These are phyloP conservation scores for Aristolochia californica DNA, from an alignment of 164 flowering plant species.

Conservation along the genomic window DNA sequence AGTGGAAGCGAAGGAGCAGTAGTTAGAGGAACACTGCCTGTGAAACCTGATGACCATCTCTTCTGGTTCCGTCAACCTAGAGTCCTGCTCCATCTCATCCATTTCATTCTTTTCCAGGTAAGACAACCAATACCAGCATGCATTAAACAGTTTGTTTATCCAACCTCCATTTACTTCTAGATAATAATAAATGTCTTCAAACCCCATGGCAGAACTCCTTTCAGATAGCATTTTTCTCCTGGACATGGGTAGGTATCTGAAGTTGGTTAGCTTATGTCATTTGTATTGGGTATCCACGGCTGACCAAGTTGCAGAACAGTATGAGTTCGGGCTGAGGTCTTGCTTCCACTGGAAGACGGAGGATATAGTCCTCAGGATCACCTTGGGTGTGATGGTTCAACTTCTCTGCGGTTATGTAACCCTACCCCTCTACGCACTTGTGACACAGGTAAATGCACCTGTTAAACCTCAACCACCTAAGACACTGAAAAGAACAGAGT, in stretches of 20 bases:
- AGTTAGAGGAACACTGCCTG: conserved; percentile 44
- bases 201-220: conserved; percentile 59
- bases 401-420: conserved; percentile 62
- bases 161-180: no score
- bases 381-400: conserved; percentile 43
- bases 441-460: conserved; percentile 42
- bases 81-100: conserved; percentile 42
- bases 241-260: conserved; percentile 48
- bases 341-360: conserved; percentile 43
- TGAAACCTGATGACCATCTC: conserved; percentile 42
- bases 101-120: conserved; percentile 55
- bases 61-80: conserved; percentile 58
- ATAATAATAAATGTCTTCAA: conserved; percentile 1
- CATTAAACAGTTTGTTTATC: no score
- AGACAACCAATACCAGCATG: neutral
- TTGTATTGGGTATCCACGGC: conserved; percentile 1
- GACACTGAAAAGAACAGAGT: no score
- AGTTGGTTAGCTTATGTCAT: conserved; percentile 1
- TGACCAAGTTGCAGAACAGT: conserved; percentile 25
- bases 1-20: conserved; percentile 28
- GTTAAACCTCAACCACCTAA: no score
- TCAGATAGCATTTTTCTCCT: conserved; percentile 57
- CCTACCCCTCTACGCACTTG: conserved; percentile 59
- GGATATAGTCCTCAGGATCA: conserved; percentile 38
- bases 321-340: conserved; percentile 44